These are phyloP conservation scores for Crataegus laevigata DNA, from an alignment of 306 rosid species.

Conservation along the genomic window DNA sequence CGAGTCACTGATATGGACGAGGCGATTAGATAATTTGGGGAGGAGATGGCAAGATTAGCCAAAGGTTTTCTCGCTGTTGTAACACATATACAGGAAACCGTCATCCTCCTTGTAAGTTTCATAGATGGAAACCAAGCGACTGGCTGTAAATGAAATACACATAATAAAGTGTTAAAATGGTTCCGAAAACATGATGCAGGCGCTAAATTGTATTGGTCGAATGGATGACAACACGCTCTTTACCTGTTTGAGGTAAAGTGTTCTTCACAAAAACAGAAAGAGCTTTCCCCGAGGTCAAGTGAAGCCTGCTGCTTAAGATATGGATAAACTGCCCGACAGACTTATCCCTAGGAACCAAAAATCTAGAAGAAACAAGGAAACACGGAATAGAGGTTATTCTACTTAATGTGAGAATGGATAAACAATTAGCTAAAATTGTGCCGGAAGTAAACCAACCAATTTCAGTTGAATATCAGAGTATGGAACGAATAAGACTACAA, in stretches of 20 bases:
- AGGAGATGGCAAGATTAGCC: slow-evolving; percentile 35
- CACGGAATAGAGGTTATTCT: background rate
- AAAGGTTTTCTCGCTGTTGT: slow-evolving; percentile 86
- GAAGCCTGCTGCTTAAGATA: slow-evolving; percentile 63
- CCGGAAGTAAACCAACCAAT: no score
- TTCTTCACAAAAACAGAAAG: slow-evolving; percentile 80
- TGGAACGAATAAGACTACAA: no score
- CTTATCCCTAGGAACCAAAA: slow-evolving; percentile 79
- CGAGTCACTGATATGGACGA: background rate
- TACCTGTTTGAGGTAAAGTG: slow-evolving; percentile 89
- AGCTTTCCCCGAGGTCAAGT: slow-evolving; percentile 67
- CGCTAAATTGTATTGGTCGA: background rate
- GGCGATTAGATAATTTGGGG: background rate
- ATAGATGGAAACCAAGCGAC: slow-evolving; percentile 27
- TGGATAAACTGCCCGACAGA: slow-evolving; percentile 77
- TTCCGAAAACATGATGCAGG: background rate
- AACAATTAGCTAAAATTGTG: background rate
- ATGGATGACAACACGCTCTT: slow-evolving; percentile 5
- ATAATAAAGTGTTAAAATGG: slow-evolving; percentile 6
- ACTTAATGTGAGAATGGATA: slow-evolving; percentile 2
- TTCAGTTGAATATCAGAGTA: no score
- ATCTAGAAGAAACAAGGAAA: slow-evolving; percentile 33
- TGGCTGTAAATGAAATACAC: slow-evolving; percentile 23
- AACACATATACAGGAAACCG: slow-evolving; percentile 91
- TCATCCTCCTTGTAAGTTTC: slow-evolving; percentile 68